Percentiles rank a stretch among this genome's conserved stretches.
Conservation (phyloP, 352 stramenopile species). For the Pythium pyrilobum region DNA sequence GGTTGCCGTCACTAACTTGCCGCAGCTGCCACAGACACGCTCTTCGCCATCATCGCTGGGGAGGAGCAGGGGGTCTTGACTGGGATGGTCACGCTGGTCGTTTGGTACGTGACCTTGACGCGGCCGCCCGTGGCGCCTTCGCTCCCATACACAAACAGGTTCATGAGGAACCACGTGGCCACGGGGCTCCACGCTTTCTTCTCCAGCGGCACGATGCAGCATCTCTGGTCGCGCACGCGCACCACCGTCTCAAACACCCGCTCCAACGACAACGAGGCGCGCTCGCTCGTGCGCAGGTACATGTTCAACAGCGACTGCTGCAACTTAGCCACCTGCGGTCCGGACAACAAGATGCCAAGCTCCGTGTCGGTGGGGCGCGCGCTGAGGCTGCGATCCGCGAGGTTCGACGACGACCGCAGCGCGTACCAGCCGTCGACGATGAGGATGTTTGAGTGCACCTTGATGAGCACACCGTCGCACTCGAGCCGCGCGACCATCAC, state of each 20-base stretch:
- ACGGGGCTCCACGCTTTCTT: slow-evolving; percentile 63
- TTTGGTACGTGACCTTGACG: slow-evolving; percentile 55
- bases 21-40: not conserved
- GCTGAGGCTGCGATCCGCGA: slow-evolving; percentile 71
- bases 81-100: slow-evolving; percentile 29
- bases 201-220: slow-evolving; percentile 48
- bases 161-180: slow-evolving; percentile 79
- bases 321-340: slow-evolving; percentile 32
- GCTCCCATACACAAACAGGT: slow-evolving; percentile 70
- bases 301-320: slow-evolving; percentile 68
- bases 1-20: slow-evolving; percentile 9
- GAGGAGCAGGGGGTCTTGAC: not conserved
- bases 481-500: slow-evolving; percentile 49
- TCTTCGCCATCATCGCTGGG: not conserved
- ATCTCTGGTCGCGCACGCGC: not conserved
- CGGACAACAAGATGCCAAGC: slow-evolving; percentile 53
- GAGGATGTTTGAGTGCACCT: slow-evolving; percentile 79
- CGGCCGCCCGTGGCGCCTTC: slow-evolving; percentile 68
- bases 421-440: slow-evolving; percentile 70
- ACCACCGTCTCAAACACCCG: slow-evolving; percentile 1
- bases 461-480: slow-evolving; percentile 43
- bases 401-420: slow-evolving; percentile 66
- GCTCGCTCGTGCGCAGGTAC: slow-evolving; percentile 40
- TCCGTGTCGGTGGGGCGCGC: slow-evolving; percentile 65
- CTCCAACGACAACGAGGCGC: slow-evolving; percentile 10